Conservation (phyloP, 164 flowering plant genomes). For the Houttuynia cordata region DNA sequence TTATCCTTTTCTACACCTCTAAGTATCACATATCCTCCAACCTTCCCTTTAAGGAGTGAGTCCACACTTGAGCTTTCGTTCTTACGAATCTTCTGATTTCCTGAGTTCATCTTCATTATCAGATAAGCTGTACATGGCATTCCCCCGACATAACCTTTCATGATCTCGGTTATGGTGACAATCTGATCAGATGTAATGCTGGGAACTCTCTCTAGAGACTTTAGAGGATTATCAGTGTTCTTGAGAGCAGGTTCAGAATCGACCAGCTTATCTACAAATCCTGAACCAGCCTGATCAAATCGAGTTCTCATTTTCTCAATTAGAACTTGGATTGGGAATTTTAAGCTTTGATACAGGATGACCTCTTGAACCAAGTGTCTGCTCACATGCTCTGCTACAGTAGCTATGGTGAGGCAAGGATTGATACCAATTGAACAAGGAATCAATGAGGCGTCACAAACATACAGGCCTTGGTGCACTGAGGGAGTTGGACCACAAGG, state of each 20-base stretch:
- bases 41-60: slow-evolving; percentile 24
- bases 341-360: slow-evolving; percentile 16
- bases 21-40: slow-evolving; percentile 38
- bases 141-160: slow-evolving; percentile 45
- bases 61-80: slow-evolving; percentile 3
- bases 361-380: slow-evolving; percentile 32
- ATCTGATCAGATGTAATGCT: not conserved
- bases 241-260: not conserved
- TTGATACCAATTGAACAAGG: slow-evolving; percentile 25
- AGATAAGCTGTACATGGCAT: slow-evolving; percentile 49
- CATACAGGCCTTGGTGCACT: slow-evolving; percentile 19
- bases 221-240: not conserved
- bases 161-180: slow-evolving; percentile 27
- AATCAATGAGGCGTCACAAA: slow-evolving; percentile 25
- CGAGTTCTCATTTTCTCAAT: not conserved
- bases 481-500: slow-evolving; percentile 7
- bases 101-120: slow-evolving; percentile 27
- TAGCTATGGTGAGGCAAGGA: slow-evolving; percentile 41
- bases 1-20: slow-evolving; percentile 27
- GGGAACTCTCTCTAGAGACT: not conserved
- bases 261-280: slow-evolving; percentile 1
- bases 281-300: not conserved
- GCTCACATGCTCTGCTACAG: slow-evolving; percentile 42
- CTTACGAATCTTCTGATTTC: slow-evolving; percentile 4
- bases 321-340: not conserved